Evolutionary conservation across 495 filamentous ascomycete species (phyloP), one percentile per base, ranked within the genome.

Genomic region (Tuber indicum): DNA sequence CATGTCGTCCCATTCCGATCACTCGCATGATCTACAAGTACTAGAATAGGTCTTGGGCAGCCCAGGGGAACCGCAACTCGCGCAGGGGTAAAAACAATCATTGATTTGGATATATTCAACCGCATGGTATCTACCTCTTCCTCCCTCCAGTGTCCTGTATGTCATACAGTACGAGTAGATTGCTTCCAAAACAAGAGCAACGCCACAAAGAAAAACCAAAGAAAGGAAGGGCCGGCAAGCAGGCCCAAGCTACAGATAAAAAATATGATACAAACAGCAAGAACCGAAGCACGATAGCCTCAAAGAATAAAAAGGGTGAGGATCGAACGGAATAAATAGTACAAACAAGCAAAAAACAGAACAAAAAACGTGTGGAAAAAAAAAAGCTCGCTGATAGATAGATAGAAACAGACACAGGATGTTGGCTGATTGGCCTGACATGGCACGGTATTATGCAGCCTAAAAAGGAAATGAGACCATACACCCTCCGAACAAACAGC

Each of bases 341-440:
- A 74, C 26, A 70, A 75, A 74, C 44, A 58, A 32, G 32, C 49
- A 9, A 43, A 78, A 71, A 77, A 42, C 2, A 62, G 26, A 41
- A 26, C 12, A 74, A 42, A 43, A 43, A 79, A 79, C 72, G 71
- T 66, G 76, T 66, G 62, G 73, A 32, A 39, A 36, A 49, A 74
- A 73, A 58, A 52, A 36, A 8, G 23, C n/a, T 74, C 73, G 77
- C 58, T 42, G 75, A 74, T 66, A 23, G 42, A 49, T 70, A 73
- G 47, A 42, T 43, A 72, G 26, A 71, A 46, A 49, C 58, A 62
- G 41, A 71, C 32, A 19, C n/a, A 36, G 32, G 26, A 36, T 66
- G 58, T 4, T 36, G 26, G 58, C 32, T 32, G 58, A 66, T 36
- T 36, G 32, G 17, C 12, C 58, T 7, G 3, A 36, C 58, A 16